phyloP scores from a whole-genome alignment of 164 flowering plant species.

The Aristolochia fimbriata region DNA sequence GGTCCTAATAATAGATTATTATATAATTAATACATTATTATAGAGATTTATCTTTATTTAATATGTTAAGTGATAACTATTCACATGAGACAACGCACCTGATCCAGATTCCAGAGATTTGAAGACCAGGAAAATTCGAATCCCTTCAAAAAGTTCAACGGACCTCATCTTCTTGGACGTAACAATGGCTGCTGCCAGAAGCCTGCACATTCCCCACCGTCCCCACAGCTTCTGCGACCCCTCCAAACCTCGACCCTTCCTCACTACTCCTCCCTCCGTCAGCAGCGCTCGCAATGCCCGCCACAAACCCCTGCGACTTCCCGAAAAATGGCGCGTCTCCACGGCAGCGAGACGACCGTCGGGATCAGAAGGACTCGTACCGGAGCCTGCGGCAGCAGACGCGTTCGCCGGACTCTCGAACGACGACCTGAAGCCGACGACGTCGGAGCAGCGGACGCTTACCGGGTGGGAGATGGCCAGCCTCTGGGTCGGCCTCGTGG shows the following conservation, averaged over 20 bases:
- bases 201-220: constrained; percentile 21
- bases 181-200: not conserved
- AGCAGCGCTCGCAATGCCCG: not conserved
- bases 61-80: too few relatives aligned
- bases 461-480: constrained; percentile 70
- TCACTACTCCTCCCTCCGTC: not conserved
- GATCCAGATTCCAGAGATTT: too few relatives aligned
- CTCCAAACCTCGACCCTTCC: constrained; percentile 3
- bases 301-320: not conserved
- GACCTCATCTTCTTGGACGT: not conserved
- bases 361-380: not conserved
- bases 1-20: too few relatives aligned
- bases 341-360: not conserved
- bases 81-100: too few relatives aligned
- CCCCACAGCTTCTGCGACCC: constrained; percentile 16
- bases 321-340: not conserved
- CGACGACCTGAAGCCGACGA: constrained; percentile 70
- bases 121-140: too few relatives aligned
- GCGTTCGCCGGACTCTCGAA: constrained; percentile 32
- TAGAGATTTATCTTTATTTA: too few relatives aligned
- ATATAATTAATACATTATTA: too few relatives aligned
- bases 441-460: constrained; percentile 33
- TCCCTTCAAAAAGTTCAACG: too few relatives aligned
- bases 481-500: constrained; percentile 84
- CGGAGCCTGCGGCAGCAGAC: too few relatives aligned